Conservation (phyloP, 2,329 filamentous ascomycete species). For the Curvularia eragrostidis region DNA sequence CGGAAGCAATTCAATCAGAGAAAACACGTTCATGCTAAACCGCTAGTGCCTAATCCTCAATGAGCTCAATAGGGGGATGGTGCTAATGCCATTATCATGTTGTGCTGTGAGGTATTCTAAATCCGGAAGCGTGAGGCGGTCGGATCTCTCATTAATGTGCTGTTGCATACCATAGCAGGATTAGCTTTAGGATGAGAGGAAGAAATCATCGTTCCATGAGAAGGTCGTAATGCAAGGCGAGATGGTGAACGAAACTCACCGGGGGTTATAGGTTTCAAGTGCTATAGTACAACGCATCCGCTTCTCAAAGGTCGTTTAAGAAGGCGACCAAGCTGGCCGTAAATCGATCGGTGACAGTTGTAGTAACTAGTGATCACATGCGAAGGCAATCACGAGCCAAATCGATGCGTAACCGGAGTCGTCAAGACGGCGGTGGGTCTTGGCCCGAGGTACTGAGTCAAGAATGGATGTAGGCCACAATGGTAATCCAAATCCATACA, state of each 20-base stretch:
- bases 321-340: constrained; percentile 2
- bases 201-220: background rate
- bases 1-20: background rate
- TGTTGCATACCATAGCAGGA: background rate
- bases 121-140: background rate
- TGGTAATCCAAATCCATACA: background rate
- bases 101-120: background rate
- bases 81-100: background rate
- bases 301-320: background rate
- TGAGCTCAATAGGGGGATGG: background rate
- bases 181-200: background rate
- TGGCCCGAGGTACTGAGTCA: background rate
- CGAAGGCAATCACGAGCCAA: constrained; percentile 13
- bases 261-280: background rate
- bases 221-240: background rate
- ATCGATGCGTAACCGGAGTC: constrained; percentile 21
- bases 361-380: constrained; percentile 14
- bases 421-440: background rate
- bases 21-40: background rate
- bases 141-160: background rate
- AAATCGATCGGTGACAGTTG: constrained; percentile 8
- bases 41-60: background rate
- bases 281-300: constrained; percentile 4
- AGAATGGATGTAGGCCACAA: background rate
- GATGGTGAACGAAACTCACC: background rate